Percentiles rank a stretch among this genome's conserved stretches.
Evolutionary conservation across 306 rosid genomes (phyloP).

Genomic region (Sphenostylis stenocarpa): DNA sequence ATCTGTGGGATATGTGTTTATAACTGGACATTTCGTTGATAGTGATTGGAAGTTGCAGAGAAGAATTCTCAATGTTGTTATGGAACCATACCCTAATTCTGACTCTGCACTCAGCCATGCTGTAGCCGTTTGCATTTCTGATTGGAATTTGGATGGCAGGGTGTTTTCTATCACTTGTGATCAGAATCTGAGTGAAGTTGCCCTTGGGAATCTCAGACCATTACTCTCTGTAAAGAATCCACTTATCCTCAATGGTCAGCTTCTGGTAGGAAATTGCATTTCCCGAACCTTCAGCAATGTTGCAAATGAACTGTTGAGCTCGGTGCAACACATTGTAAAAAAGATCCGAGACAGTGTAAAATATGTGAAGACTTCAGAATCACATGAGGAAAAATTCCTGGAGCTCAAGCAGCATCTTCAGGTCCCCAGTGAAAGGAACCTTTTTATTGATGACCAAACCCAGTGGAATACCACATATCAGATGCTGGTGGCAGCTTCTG

Average conservation of each 20-base stretch:
- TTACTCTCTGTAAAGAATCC: slow-evolving; percentile 77
- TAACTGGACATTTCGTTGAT: slow-evolving; percentile 85
- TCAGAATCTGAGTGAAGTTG: slow-evolving; percentile 49
- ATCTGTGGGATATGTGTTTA: slow-evolving; percentile 84
- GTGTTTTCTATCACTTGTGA: slow-evolving; percentile 73
- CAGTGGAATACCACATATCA: slow-evolving; percentile 87
- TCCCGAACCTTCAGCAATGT: slow-evolving; percentile 71
- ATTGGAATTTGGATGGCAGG: slow-evolving; percentile 80
- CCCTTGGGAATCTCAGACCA: slow-evolving; percentile 73
- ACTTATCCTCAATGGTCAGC: slow-evolving; percentile 71
- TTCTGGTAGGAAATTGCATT: slow-evolving; percentile 74
- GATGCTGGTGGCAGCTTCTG: slow-evolving; percentile 83
- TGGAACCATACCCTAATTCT: slow-evolving; percentile 93
- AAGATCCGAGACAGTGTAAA: slow-evolving; percentile 79
- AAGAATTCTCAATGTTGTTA: slow-evolving; percentile 86
- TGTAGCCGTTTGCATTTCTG: slow-evolving; percentile 84
- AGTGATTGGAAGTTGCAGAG: slow-evolving; percentile 83
- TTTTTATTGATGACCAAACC: slow-evolving; percentile 73
- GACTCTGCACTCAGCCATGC: slow-evolving; percentile 77
- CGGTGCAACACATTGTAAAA: slow-evolving; percentile 49
- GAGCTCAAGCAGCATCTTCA: slow-evolving; percentile 83
- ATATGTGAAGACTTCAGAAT: slow-evolving; percentile 85
- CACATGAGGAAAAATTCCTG: slow-evolving; percentile 79
- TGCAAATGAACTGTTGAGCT: slow-evolving; percentile 61
- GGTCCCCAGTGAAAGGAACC: slow-evolving; percentile 79